Base-by-base conservation (phyloP, 179 eudicot species). In the Sideroxylon spinosum region DNA sequence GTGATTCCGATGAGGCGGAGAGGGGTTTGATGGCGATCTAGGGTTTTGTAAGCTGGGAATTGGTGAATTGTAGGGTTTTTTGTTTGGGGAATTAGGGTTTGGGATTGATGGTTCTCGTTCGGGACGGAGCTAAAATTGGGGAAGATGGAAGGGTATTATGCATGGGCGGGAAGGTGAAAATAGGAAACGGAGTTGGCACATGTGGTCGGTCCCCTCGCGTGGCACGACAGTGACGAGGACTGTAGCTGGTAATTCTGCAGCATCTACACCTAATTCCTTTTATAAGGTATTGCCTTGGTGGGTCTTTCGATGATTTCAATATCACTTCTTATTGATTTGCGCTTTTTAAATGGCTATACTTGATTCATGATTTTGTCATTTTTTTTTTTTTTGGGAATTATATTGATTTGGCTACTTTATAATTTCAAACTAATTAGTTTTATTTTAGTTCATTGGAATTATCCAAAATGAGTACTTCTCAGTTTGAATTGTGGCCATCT, bases 101-200 rank as follows among this genome's bases (percentile, higher is more conserved):
- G 79, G 79, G 65, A 79, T 86, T 86, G 86, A 86, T 86, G 88
- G 76, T 86, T 71, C 16, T 68, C 73, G 73, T 20, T 68, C 26
- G 73, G 90, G 78, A 80, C 79, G 80, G 67, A 68, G 78, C 62
- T 49, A 44, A 80, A 83, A 46, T 76, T 37, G 91, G 89, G 79
- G 88, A 86, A 88, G 87, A 88, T 86, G 91, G 81, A 68, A 83
- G 88, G 86, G 66, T 80, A 79, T 60, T 86, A 88, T 88, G 91
- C 91, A 85, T 88, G 91, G 91, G 82, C 50, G 81, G 81, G 81
- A 77, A 77, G 87, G 83, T 29, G 82, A 74, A 69, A 75, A 53
- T 79, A 82, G 87, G 81, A 82, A 83, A 76, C 78, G 76, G 84
- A 79, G 49, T 86, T 83, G 85, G 86, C 89, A 85, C 84, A 88